phyloP scores from a whole-genome alignment of 2,329 filamentous ascomycete species.

The Aspergillus floridensis region DNA sequence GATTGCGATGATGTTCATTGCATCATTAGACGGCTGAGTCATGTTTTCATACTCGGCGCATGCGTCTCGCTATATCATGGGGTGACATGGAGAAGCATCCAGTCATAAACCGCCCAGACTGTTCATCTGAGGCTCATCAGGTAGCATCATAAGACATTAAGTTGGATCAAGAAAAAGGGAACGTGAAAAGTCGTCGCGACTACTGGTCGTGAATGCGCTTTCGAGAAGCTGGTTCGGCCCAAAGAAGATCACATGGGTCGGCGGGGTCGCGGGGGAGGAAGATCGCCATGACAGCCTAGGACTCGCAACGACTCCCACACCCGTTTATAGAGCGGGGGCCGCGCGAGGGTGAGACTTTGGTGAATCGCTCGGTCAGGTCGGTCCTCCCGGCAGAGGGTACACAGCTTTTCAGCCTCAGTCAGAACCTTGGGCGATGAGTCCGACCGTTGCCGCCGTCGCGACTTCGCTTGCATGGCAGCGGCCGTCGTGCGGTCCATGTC shows the following conservation, averaged over 20 bases:
- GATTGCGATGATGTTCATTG: not conserved
- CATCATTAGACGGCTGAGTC: not conserved
- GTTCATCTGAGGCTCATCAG: not conserved
- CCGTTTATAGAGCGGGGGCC: conserved; percentile 24
- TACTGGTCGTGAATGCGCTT: not conserved
- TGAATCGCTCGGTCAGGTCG: conserved; percentile 24
- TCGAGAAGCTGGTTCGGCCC: conserved; percentile 9
- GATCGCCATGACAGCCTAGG: conserved; percentile 25
- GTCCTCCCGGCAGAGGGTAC: conserved; percentile 33
- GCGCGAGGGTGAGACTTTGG: conserved; percentile 20
- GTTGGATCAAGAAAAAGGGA: not conserved
- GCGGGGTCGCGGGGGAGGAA: conserved; percentile 17
- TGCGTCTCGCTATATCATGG: not conserved
- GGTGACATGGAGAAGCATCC: not conserved
- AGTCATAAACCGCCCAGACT: not conserved
- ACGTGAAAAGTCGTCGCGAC: not conserved
- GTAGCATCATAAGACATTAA: conserved; percentile 8
- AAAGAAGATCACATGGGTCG: conserved; percentile 15
- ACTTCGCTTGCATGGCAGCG: conserved; percentile 37
- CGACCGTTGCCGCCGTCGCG: conserved; percentile 32
- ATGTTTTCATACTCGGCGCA: not conserved
- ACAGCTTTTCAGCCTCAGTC: conserved; percentile 28
- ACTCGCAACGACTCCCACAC: conserved; percentile 27
- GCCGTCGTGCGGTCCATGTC: conserved; percentile 37
- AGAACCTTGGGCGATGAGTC: conserved; percentile 17